phyloP scores from a whole-genome alignment of 768 basidiomycete species.

The Panaeolus cyanescens region DNA sequence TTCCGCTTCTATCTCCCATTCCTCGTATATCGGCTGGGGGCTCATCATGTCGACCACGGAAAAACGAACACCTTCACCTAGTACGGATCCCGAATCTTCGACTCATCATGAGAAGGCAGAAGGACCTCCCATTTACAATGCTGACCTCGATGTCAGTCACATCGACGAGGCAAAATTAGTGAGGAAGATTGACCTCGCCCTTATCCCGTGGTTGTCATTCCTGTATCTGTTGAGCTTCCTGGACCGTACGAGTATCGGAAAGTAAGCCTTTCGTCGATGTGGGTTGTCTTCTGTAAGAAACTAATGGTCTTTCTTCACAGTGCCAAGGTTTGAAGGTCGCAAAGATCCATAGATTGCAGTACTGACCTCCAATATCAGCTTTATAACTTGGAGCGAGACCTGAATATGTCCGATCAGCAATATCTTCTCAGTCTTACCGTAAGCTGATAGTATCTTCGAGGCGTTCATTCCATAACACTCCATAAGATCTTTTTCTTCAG shows the following conservation, averaged over 20 bases:
- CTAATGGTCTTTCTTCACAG: slow-evolving; percentile 25
- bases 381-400: slow-evolving; percentile 58
- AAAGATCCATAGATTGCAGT: not conserved
- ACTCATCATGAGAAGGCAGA: slow-evolving; percentile 22
- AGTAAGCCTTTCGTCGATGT: slow-evolving; percentile 33
- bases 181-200: slow-evolving; percentile 67
- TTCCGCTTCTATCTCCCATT: not conserved
- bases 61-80: slow-evolving; percentile 22
- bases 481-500: slow-evolving; percentile 53
- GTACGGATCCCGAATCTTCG: slow-evolving; percentile 30
- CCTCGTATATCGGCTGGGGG: slow-evolving; percentile 5
- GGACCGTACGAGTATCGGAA: slow-evolving; percentile 53
- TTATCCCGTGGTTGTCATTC: slow-evolving; percentile 73
- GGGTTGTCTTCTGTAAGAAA: slow-evolving; percentile 12
- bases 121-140: slow-evolving; percentile 34
- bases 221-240: slow-evolving; percentile 75
- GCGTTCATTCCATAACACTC: not conserved
- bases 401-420: slow-evolving; percentile 65
- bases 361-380: slow-evolving; percentile 38
- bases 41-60: slow-evolving; percentile 10
- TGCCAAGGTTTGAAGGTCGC: slow-evolving; percentile 39
- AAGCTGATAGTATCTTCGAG: not conserved
- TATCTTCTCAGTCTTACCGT: slow-evolving; percentile 68
- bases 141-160: slow-evolving; percentile 57
- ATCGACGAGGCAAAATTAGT: slow-evolving; percentile 72